Conservation (phyloP, 805 yeast species). For the Saccharomycopsis sp. region DNA sequence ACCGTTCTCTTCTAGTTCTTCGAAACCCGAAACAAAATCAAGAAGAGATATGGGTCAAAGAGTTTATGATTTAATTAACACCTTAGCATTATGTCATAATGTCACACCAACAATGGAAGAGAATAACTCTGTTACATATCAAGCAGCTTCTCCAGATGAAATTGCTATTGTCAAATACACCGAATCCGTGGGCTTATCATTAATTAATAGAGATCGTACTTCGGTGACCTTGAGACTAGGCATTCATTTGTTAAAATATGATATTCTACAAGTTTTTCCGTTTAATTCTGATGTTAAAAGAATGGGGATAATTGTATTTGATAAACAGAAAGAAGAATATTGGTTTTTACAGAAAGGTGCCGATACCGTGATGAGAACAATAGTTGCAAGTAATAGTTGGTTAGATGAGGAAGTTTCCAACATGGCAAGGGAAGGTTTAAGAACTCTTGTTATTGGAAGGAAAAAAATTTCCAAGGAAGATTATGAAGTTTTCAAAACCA, state of each 20-base stretch:
- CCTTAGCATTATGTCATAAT: conserved; percentile 92
- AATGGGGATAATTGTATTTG: conserved; percentile 85
- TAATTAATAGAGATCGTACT: conserved; percentile 75
- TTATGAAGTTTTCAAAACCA: conserved; percentile 57
- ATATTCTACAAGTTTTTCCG: conserved; percentile 81
- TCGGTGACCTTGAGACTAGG: conserved; percentile 58
- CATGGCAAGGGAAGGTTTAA: conserved; percentile 96
- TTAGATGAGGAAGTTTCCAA: conserved; percentile 94
- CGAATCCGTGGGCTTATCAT: conserved; percentile 73
- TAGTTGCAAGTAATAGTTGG: conserved; percentile 90
- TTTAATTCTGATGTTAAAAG: conserved; percentile 93
- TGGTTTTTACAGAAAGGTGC: conserved; percentile 96
- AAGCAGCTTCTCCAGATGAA: conserved; percentile 98
- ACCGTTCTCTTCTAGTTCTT: conserved; percentile 21
- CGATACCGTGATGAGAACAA: conserved; percentile 82
- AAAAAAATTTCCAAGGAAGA: conserved; percentile 51
- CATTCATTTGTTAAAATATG: conserved; percentile 36
- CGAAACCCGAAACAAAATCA: conserved; percentile 29
- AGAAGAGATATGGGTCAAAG: conserved; percentile 68
- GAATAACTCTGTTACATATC: conserved; percentile 76
- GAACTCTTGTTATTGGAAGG: conserved; percentile 92
- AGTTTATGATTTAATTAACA: conserved; percentile 72
- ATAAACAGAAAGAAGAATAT: conserved; percentile 53
- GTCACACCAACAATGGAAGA: conserved; percentile 90
- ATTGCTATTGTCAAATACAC: conserved; percentile 94